Evolutionary conservation across 2,329 filamentous ascomycete species (phyloP), one percentile per base, ranked within the genome.

Genomic region (Aspergillus sp.): DNA sequence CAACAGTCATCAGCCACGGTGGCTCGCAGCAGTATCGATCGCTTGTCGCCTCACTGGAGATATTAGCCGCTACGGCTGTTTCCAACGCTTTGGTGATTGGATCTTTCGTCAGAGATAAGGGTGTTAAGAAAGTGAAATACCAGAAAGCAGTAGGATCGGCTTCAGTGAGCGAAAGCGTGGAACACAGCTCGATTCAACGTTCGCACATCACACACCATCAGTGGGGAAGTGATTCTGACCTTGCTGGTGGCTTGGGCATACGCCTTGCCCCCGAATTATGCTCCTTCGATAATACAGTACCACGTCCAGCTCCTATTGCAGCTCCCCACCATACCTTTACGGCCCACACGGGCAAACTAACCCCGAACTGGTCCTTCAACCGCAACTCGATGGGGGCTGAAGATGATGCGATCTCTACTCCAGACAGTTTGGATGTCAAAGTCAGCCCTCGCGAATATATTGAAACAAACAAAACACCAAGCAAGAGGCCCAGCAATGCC

Each of bases 181-280:
- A 68, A 33, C 58, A 64, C 38, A 66, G 61, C 41, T 66, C 58
- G 34, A 51, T 63, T 3, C 62, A 68, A 33, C 62, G 67, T 31
- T 57, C 62, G 29, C 90, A 86, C 1, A 70, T 85, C 33, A 83
- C 84, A 36, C 69, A 83, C 47, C 78, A 80, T 39, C 81, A 87
- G 44, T 91, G 87, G 83, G 90, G 88, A 35, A 95, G 89, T 54
- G 91, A 97, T 56, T 90, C 94, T 59, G 89, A 97, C 61, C 78
- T 97, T 1, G 89, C 94, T 5, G 76, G 86, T 40, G 87, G 84
- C 47, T 59, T 95, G 4, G 90, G 91, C 6, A 80, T 91, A 33
- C 79, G 85, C 9, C 76, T 82, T 29, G 72, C 75, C 10, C 69
- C 76, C 5, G 72, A 77, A 11, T 61, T 82, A 39, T 61, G 70